Evolutionary conservation across 1,284 basidiomycete genomes (phyloP).

Genomic region (Vanrija pseudolonga): DNA sequence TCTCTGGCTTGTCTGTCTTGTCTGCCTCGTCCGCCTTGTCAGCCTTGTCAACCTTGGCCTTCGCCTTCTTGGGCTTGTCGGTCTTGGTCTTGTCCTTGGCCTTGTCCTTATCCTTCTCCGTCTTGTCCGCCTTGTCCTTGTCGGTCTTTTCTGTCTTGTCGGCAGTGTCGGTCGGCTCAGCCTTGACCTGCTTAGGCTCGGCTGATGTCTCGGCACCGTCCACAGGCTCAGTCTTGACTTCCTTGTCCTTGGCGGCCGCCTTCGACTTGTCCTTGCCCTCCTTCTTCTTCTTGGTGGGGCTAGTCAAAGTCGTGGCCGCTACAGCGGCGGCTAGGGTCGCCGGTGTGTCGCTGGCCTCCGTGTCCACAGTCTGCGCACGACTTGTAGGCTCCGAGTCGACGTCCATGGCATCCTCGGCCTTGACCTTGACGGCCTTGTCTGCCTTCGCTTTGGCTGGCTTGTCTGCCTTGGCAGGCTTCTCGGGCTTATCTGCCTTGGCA

Average conservation of each 20-base stretch:
- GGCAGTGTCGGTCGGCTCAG: background rate
- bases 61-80: background rate
- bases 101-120: background rate
- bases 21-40: slow-evolving; percentile 6
- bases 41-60: background rate
- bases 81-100: background rate
- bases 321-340: slow-evolving; percentile 1
- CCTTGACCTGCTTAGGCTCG: background rate
- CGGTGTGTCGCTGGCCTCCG: background rate
- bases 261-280: slow-evolving; percentile 2
- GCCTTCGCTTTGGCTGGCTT: background rate
- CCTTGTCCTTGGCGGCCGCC: background rate
- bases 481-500: too few species aligned
- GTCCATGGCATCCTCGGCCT: slow-evolving; percentile 19
- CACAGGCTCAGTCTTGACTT: background rate
- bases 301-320: background rate
- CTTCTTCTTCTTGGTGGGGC: slow-evolving; percentile 14
- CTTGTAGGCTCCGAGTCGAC: slow-evolving; percentile 8
- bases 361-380: background rate
- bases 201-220: background rate
- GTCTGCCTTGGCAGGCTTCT: too few species aligned
- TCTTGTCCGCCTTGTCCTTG: background rate
- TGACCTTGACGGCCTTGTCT: slow-evolving; percentile 1
- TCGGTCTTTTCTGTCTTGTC: slow-evolving; percentile 1
- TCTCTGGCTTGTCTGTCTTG: slow-evolving; percentile 1